Base-by-base conservation (phyloP, 129 eudicot species). In the Kitagawia praeruptora region DNA sequence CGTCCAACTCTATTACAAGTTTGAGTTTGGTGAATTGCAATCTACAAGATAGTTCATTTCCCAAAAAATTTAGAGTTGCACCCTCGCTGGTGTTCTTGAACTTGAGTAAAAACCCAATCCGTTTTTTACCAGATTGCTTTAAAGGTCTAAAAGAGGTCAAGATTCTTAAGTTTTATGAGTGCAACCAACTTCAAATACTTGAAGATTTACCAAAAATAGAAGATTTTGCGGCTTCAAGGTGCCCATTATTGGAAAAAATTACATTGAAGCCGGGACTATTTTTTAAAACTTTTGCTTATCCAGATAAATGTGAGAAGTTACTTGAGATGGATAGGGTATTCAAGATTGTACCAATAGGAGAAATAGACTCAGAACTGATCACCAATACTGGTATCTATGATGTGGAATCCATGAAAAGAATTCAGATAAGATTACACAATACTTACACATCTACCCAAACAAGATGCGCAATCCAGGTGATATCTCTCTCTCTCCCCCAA, bases 141-240 rank as follows among this genome's bases (percentile, higher is more conserved):
- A 76, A 39, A 51, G 13, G 11, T 69, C 77, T 76, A 13, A 5
- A 47, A 12, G 15, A 2, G 34, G 54, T 82, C 67, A 23, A 53
- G 31, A 2, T 0, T 0, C 49, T 77, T 0, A 0, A 2, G 0
- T 21, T 56, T 23, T 0, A 0, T 0, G 0, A 18, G 0, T 77
- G 51, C 49, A 18, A 46, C 61, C 61, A 12, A 11, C 51, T 77
- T 9, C 19, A 9, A 19, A 34, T 25, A 23, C 10, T 77, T 34
- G 15, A 21, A 37, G 63, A 28, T 44, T 27, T 51, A 53, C 61
- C 72, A 5, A 19, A 23, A 23, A 10, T 39, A 19, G 11, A 53
- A 1, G 0, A 0, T 6, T 0, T 77, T 0, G 5, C 0, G 10
- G 18, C 15, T 44, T 44, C 18, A 1, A 31, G 0, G 0, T 76